These are phyloP conservation scores for Myochromella boudieri DNA, from an alignment of 768 basidiomycete species.

Conservation along the genomic window DNA sequence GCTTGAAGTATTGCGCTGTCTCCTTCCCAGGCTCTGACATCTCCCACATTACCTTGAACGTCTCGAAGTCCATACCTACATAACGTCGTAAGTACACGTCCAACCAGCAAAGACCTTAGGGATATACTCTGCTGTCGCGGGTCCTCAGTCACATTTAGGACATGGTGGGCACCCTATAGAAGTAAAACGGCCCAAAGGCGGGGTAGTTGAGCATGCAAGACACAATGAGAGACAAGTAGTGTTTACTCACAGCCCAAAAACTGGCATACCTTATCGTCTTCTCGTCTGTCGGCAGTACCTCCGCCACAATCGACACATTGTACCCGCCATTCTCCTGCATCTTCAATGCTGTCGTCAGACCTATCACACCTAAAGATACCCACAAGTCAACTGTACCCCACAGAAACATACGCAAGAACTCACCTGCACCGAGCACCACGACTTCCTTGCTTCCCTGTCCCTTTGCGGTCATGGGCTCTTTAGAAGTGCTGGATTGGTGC, in stretches of 20 bases:
- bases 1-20: slow-evolving; percentile 63
- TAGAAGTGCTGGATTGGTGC: too few species aligned
- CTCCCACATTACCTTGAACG: slow-evolving; percentile 75
- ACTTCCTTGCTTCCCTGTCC: slow-evolving; percentile 6
- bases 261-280: slow-evolving; percentile 78
- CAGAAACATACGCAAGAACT: neutral
- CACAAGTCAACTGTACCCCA: neutral
- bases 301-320: slow-evolving; percentile 68
- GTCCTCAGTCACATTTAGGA: slow-evolving; percentile 55
- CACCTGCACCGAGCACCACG: slow-evolving; percentile 23
- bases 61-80: slow-evolving; percentile 67
- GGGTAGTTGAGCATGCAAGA: neutral
- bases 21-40: slow-evolving; percentile 59
- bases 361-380: slow-evolving; percentile 62
- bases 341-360: slow-evolving; percentile 72
- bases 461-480: too few species aligned
- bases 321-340: slow-evolving; percentile 65
- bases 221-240: neutral
- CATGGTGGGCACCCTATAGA: slow-evolving; percentile 80
- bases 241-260: slow-evolving; percentile 70
- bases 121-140: slow-evolving; percentile 46
- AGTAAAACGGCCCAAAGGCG: neutral
- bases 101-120: neutral
- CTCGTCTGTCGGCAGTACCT: slow-evolving; percentile 69
- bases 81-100: slow-evolving; percentile 1